Evolutionary conservation across 371 early-diverging fungal species (phyloP), one percentile per base, ranked within the genome.

Genomic region (Syncephalastrum contaminatum): DNA sequence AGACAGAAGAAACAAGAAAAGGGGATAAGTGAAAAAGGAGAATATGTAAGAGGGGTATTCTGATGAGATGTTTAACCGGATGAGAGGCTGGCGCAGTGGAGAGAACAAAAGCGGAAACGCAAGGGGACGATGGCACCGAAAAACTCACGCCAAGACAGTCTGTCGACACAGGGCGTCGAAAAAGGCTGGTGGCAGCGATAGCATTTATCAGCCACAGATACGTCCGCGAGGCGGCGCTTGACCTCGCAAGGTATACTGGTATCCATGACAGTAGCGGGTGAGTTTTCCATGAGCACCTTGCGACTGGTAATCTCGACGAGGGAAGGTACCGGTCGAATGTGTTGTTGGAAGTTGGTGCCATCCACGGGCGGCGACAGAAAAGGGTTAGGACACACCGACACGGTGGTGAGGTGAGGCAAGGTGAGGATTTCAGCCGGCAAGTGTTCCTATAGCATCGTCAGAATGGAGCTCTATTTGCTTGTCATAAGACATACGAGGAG

Each of bases 371-470:
- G 15, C 16, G 52, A 47, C 27, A 60, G 41, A 25, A 60, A 72
- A 6, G 77, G 74, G 30, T 77, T 77, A 0, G 74, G 72, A 18
- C 64, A 61, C n/a, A 72, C 47, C 13, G 64, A 69, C 20, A 77
- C 49, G 3, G 53, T 66, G 1, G 42, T 46, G 14, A 77, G 47
- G 46, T 63, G 56, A 4, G 61, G 59, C 19, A 77, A 36, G 12
- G 59, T 49, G 12, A 67, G 36, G 20, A 77, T 15, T 45, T 77
- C 77, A 18, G 66, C 62, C 12, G 77, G 77, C 36, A 77, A 43
- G 51, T 51, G 51, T 43, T 51, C 36, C 76, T 75, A 47, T 40
- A 54, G 25, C 4, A 44, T 30, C 10, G 21, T 15, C 18, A 24
- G 7, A 44, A n/a, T 2, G 10, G 43, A 25, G 40, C 12, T 8